Evolutionary conservation across 75 land plant species (phyloP).

Genomic region (Gnetum montanum): DNA sequence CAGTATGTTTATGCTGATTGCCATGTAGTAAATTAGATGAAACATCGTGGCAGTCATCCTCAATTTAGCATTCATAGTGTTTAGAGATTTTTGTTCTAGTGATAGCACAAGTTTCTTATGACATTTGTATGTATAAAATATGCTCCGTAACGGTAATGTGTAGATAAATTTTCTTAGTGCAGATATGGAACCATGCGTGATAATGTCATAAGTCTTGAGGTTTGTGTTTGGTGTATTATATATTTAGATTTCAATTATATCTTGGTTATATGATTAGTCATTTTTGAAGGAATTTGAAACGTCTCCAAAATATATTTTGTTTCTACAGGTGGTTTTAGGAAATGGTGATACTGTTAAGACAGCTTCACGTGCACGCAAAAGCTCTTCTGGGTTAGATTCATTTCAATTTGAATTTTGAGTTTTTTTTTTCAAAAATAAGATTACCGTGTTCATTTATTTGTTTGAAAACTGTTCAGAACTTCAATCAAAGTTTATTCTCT

Average conservation of each 20-base stretch:
- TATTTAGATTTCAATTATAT: neutral
- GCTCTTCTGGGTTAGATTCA: constrained; percentile 87
- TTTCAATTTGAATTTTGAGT: no score
- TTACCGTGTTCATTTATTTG: no score
- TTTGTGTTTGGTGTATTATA: no score
- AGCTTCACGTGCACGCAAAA: constrained; percentile 92
- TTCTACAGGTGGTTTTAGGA: constrained; percentile 74
- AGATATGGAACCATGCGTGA: constrained; percentile 99
- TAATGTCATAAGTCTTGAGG: constrained; percentile 92
- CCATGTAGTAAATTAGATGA: no score
- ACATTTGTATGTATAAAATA: no score
- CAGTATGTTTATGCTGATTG: no score
- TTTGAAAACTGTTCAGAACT: no score
- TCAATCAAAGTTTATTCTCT: no score
- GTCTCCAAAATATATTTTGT: neutral
- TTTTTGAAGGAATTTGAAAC: neutral
- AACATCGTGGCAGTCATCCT: neutral
- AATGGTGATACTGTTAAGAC: constrained; percentile 95
- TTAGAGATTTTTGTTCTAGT: neutral
- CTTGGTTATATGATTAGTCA: neutral
- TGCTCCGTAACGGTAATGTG: no score
- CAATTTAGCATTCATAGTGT: neutral
- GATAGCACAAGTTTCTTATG: no score
- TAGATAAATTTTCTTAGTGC: constrained; percentile 19
- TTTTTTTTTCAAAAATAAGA: no score